Evolutionary conservation across 2,329 filamentous ascomycete species (phyloP), one percentile per base, ranked within the genome.

Genomic region (Onygenales sp.): DNA sequence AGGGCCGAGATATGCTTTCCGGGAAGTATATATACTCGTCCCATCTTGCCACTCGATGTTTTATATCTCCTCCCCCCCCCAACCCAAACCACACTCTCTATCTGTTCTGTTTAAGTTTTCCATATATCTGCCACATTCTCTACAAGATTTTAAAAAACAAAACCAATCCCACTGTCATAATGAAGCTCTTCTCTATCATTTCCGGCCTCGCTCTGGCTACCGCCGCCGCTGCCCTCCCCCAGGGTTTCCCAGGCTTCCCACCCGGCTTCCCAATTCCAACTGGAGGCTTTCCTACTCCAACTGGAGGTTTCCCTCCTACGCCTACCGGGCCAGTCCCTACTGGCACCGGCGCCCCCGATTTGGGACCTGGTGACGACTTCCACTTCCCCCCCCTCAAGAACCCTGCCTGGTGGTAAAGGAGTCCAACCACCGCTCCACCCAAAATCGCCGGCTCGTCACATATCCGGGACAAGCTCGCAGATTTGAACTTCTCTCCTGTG

Each of bases 171-270:
- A 41, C 51, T 21, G 17, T 48, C 43, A 55, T 41, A 51, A 55
- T 55, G 54, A 48, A 55, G 32, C 32, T 54, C 51, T 50, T 49
- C 51, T 39, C 54, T 35, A 33, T 48, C 51, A 35, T 54, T 5
- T 27, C 21, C 31, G 49, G 35, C 9, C 46, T 51, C 47, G 51
- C 39, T 51, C 51, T 55, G 21, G 51, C 51, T 32, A 27, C 33
- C 10, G 54, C 38, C 21, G 39, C 44, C 32, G 54, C 51, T 14
- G 32, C 35, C 36, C 54, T 27, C 21, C 21, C 21, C 21, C 21
- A 27, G 21, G 21, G 21, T 27, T 27, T 27, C 21, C 21, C 21
- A 27, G 21, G 21, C 52, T 32, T 45, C 48, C 41, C 47, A 45
- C 4, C 39, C 14, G 39, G 35, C n/a, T 7, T 21, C 44, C 33